phyloP scores from a whole-genome alignment of 2,329 filamentous ascomycete genomes.

The Talaromyces sp. region DNA sequence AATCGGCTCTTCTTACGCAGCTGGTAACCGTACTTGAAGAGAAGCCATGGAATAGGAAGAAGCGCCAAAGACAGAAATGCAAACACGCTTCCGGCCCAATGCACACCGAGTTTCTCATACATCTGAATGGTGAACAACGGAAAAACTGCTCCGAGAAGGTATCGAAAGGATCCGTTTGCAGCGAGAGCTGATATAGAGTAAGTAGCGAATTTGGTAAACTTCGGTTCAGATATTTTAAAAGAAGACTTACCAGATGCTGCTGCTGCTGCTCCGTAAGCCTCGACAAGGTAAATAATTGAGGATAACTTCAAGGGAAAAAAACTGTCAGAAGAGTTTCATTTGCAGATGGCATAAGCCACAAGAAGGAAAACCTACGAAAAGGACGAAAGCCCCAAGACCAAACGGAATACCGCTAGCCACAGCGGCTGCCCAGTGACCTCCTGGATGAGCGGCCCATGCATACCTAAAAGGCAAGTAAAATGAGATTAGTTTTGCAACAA shows the following conservation, averaged over 20 bases:
- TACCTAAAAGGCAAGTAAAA: constrained; percentile 12
- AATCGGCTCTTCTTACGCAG: constrained; percentile 28
- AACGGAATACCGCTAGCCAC: constrained; percentile 16
- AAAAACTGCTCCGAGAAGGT: constrained; percentile 31
- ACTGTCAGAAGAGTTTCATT: not conserved
- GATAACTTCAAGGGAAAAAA: not conserved
- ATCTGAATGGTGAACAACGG: constrained; percentile 35
- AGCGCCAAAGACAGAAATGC: constrained; percentile 38
- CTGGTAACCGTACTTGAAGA: constrained; percentile 33
- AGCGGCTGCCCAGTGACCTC: constrained; percentile 10
- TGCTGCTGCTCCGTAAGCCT: constrained; percentile 11
- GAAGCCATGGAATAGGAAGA: constrained; percentile 38
- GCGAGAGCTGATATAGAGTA: constrained; percentile 11
- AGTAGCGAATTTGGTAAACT: not conserved
- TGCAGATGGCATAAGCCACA: not conserved
- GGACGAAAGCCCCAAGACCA: constrained; percentile 15
- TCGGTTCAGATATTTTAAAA: not conserved
- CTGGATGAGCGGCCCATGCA: constrained; percentile 10
- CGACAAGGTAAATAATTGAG: constrained; percentile 15
- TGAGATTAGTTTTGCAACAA: not conserved
- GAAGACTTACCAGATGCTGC: constrained; percentile 15
- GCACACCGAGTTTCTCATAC: constrained; percentile 35
- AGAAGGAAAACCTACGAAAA: constrained; percentile 9
- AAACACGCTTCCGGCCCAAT: constrained; percentile 38
- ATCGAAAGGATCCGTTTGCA: constrained; percentile 16